Evolutionary conservation across 306 rosid species (phyloP).

Genomic region (Cucumis cinereus): DNA sequence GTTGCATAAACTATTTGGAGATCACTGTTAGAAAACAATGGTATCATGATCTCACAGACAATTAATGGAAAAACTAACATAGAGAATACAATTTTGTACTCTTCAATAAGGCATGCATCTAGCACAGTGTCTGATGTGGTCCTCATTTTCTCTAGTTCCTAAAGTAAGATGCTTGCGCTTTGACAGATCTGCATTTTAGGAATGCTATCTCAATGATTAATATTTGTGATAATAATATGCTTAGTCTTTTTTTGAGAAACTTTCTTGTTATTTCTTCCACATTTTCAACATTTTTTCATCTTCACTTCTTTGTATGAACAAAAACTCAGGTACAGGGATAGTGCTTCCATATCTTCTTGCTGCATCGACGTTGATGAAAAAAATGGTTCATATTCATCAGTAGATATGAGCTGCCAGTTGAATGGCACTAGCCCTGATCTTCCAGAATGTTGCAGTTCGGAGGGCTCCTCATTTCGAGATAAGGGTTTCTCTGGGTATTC

Average conservation of each 20-base stretch:
- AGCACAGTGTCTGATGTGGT: background rate
- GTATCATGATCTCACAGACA: background rate
- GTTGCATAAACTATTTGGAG: background rate
- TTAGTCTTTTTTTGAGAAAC: background rate
- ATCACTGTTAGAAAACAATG: background rate
- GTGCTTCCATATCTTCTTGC: conserved; percentile 21
- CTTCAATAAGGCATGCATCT: background rate
- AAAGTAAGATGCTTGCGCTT: background rate
- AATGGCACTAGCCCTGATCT: conserved; percentile 31
- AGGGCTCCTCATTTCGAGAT: conserved; percentile 25
- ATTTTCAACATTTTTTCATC: background rate
- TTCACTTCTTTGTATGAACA: background rate
- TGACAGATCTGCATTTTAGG: background rate
- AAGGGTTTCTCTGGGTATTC: conserved; percentile 34
- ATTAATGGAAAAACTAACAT: background rate
- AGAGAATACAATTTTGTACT: background rate
- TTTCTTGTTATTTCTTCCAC: background rate
- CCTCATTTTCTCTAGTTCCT: background rate
- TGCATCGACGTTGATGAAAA: conserved; percentile 29
- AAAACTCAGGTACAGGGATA: conserved; percentile 17
- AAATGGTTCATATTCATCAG: conserved; percentile 20
- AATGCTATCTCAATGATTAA: background rate
- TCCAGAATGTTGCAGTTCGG: conserved; percentile 26
- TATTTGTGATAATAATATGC: background rate
- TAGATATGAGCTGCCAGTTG: conserved; percentile 56